Conservation (phyloP, 352 stramenopile species). For the Phytophthora foliorum region DNA sequence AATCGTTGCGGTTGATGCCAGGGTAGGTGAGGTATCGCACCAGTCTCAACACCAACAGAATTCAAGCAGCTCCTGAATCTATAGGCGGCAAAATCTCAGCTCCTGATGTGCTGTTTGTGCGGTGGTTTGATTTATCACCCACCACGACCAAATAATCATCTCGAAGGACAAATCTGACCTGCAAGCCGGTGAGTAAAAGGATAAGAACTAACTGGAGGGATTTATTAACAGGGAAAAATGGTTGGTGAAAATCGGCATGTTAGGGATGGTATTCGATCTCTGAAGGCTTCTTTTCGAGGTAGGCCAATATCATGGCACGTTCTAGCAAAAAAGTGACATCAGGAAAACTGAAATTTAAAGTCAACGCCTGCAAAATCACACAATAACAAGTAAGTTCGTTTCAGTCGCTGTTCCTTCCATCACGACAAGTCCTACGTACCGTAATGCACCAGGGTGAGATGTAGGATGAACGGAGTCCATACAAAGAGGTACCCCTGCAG, state of each 20-base stretch:
- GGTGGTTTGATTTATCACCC: too few species aligned
- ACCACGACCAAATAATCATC: background rate
- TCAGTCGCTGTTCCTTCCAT: background rate
- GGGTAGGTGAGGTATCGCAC: background rate
- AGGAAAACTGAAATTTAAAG: background rate
- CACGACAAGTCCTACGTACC: background rate
- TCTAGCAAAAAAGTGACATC: too few species aligned
- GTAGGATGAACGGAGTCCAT: slow-evolving; percentile 38
- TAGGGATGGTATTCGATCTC: too few species aligned
- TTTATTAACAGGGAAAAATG: background rate
- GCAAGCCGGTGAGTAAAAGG: background rate
- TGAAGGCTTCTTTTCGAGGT: too few species aligned
- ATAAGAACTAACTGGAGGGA: background rate
- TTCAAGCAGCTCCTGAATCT: background rate
- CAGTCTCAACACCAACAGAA: background rate
- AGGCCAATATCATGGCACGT: too few species aligned
- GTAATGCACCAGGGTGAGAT: slow-evolving; percentile 33
- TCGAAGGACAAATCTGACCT: background rate
- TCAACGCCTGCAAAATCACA: background rate
- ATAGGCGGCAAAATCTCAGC: background rate
- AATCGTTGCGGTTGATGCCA: background rate
- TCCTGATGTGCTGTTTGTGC: background rate
- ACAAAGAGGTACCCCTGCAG: slow-evolving; percentile 36
- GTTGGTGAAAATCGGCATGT: too few species aligned
- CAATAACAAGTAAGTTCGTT: background rate